A percentile compares a stretch with the other conserved stretches of the same genome.
phyloP scores from a whole-genome alignment of 257 asterid genomes.

The Fraxinus pennsylvanica region DNA sequence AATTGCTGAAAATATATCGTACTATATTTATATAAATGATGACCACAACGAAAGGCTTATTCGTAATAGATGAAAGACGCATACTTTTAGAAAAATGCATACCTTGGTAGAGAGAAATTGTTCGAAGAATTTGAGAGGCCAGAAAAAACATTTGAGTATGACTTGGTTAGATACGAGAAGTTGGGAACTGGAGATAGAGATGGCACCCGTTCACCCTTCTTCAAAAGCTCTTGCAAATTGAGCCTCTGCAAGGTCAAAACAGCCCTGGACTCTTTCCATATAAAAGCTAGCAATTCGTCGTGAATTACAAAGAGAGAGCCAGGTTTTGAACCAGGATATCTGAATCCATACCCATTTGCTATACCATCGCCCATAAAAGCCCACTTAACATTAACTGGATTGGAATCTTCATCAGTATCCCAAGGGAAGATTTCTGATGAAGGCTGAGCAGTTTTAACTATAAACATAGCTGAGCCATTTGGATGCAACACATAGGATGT shows the following conservation, averaged over 20 bases:
- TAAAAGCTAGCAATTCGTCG: constrained; percentile 68
- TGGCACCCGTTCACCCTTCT: constrained; percentile 78
- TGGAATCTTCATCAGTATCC: constrained; percentile 55
- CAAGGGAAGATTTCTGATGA: constrained; percentile 75
- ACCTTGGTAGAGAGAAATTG: constrained; percentile 59
- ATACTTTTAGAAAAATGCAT: constrained; percentile 25
- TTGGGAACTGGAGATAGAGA: constrained; percentile 75
- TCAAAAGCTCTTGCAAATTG: constrained; percentile 60
- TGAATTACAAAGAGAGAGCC: constrained; percentile 76
- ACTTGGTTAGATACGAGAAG: constrained; percentile 75
- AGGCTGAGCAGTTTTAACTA: constrained; percentile 54
- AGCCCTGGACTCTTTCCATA: constrained; percentile 79
- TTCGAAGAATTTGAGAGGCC: constrained; percentile 64
- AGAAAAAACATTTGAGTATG: constrained; percentile 79
- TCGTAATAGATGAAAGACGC: constrained; percentile 17
- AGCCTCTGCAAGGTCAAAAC: constrained; percentile 81
- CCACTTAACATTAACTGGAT: constrained; percentile 45
- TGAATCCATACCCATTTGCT: constrained; percentile 85
- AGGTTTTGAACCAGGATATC: constrained; percentile 90
- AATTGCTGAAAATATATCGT: neutral
- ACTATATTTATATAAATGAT: neutral
- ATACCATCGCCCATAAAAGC: constrained; percentile 81
- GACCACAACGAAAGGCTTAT: neutral
- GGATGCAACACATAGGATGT: constrained; percentile 85
- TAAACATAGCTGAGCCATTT: constrained; percentile 92